phyloP scores from a whole-genome alignment of 441 rosid genomes.

The Euphorbia schlechtendalii region DNA sequence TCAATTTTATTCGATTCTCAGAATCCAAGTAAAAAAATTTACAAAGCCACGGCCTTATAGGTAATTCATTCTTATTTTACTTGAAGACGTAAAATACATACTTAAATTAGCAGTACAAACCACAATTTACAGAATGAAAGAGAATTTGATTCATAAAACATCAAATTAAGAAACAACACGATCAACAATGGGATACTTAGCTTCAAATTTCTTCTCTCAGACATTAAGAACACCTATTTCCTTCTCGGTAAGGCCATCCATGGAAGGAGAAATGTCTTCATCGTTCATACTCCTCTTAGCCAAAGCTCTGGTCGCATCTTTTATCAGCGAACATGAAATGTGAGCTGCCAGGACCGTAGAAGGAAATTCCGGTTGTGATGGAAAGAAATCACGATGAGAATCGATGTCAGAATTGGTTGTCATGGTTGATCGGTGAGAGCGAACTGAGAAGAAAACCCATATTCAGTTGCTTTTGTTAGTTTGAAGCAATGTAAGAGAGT shows the following conservation, averaged over 20 bases:
- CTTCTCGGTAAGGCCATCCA: conserved; percentile 68
- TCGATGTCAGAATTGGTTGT: too few species aligned
- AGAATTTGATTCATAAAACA: not conserved
- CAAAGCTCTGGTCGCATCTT: conserved; percentile 76
- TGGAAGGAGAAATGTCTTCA: conserved; percentile 53
- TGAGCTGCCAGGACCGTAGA: conserved; percentile 68
- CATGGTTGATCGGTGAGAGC: too few species aligned
- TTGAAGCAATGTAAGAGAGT: too few species aligned
- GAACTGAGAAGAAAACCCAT: too few species aligned
- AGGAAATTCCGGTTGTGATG: conserved; percentile 62
- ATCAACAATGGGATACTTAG: conserved; percentile 80
- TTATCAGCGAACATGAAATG: conserved; percentile 71
- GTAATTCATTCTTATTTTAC: not conserved
- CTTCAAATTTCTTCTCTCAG: conserved; percentile 86
- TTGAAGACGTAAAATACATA: not conserved
- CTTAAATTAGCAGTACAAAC: not conserved
- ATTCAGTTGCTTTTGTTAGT: too few species aligned
- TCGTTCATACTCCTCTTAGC: conserved; percentile 92
- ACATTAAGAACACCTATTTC: conserved; percentile 65
- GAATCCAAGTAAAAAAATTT: not conserved
- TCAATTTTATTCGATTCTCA: conserved; percentile 13
- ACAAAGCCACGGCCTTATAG: not conserved
- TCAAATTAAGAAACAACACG: conserved; percentile 35
- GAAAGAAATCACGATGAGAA: too few species aligned
- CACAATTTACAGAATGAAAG: too few species aligned